A percentile compares a stretch with the other conserved stretches of the same genome.
phyloP scores from a whole-genome alignment of 169 alveolate genomes.

The Toxoplasma gondii region DNA sequence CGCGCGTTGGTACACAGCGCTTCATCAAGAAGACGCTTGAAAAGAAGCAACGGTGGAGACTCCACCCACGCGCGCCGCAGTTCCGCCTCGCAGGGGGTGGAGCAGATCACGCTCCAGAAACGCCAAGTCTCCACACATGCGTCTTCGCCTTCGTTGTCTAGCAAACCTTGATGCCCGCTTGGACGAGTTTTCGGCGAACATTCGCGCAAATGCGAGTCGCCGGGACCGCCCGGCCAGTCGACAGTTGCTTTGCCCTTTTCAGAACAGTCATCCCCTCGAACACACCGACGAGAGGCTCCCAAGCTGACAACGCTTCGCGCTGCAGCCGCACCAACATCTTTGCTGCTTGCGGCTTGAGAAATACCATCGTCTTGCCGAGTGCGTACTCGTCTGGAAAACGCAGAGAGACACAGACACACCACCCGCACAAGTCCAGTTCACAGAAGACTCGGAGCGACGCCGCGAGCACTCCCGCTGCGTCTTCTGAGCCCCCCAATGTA shows the following conservation, averaged over 20 bases:
- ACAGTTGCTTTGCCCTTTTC: constrained; percentile 22
- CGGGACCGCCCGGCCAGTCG: neutral
- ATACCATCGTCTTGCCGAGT: constrained; percentile 89
- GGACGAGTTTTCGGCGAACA: constrained; percentile 60
- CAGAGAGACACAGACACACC: neutral
- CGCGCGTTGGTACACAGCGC: too few relatives aligned
- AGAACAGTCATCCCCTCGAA: constrained; percentile 82
- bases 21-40: too few relatives aligned
- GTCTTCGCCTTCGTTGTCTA: neutral
- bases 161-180: neutral
- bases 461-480: too few relatives aligned
- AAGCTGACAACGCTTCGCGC: constrained; percentile 87
- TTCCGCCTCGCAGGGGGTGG: too few relatives aligned
- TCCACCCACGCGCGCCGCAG: too few relatives aligned
- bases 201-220: constrained; percentile 67
- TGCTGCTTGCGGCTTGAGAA: constrained; percentile 88
- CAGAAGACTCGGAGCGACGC: neutral
- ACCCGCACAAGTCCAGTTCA: neutral
- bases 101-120: too few relatives aligned
- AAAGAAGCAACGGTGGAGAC: too few relatives aligned
- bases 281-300: constrained; percentile 89
- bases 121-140: too few relatives aligned
- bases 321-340: constrained; percentile 85
- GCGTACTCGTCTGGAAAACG: constrained; percentile 72
- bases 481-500: too few relatives aligned